Percentiles rank a stretch among this genome's conserved stretches.
Conservation (phyloP, 805 yeast species). For the Lipomyces chichibuensis region DNA sequence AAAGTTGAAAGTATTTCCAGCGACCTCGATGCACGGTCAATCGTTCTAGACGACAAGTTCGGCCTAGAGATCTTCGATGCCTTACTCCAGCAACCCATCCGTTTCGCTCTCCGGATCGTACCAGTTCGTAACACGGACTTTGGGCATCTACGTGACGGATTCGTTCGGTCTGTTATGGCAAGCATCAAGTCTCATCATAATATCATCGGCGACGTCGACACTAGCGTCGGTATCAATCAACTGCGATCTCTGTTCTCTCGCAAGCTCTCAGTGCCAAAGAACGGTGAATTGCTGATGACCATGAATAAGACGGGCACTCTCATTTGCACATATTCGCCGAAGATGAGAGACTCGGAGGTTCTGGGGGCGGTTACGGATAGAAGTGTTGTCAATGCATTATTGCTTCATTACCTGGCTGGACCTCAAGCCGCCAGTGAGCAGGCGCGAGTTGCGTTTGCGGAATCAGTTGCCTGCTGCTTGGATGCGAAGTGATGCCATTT, state of each 20-base stretch:
- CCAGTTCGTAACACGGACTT: constrained; percentile 92
- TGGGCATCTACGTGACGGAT: constrained; percentile 85
- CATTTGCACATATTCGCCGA: constrained; percentile 24
- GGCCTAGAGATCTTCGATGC: constrained; percentile 60
- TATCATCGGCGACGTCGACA: constrained; percentile 45
- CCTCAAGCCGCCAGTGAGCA: constrained; percentile 62
- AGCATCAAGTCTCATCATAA: constrained; percentile 40
- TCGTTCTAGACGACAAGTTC: constrained; percentile 50
- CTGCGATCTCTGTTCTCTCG: constrained; percentile 62
- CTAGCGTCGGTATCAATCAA: constrained; percentile 69
- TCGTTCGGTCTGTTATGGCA: constrained; percentile 75
- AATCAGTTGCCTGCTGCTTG: constrained; percentile 6
- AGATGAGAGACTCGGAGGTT: constrained; percentile 8
- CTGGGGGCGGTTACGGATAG: constrained; percentile 70
- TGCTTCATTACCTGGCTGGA: constrained; percentile 76
- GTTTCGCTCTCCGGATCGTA: constrained; percentile 71
- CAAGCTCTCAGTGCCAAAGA: constrained; percentile 74
- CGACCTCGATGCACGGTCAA: background rate
- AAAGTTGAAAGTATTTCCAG: constrained; percentile 46
- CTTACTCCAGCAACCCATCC: constrained; percentile 61
- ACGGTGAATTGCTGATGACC: constrained; percentile 67
- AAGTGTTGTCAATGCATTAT: constrained; percentile 63
- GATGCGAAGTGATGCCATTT: background rate
- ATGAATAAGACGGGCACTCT: constrained; percentile 54
- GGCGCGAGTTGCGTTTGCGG: constrained; percentile 25